phyloP scores from a whole-genome alignment of 352 stramenopile genomes.

The Globisporangium polare region DNA sequence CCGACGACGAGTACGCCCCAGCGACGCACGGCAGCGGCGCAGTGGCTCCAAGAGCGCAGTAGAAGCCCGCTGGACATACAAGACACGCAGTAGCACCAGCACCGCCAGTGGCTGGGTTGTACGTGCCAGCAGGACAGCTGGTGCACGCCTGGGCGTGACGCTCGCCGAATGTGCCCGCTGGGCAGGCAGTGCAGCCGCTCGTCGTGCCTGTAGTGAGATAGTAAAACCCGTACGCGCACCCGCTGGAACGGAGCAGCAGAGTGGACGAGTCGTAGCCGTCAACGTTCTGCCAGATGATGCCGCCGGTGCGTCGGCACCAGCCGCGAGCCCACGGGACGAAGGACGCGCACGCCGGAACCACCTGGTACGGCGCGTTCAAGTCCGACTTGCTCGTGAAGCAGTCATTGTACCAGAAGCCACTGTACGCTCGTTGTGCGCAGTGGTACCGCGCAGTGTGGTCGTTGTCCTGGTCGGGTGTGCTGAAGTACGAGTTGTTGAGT shows the following conservation, averaged over 20 bases:
- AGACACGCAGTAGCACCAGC: slow-evolving; percentile 26
- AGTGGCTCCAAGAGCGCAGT: slow-evolving; percentile 22
- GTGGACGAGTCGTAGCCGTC: slow-evolving; percentile 44
- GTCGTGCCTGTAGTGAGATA: slow-evolving; percentile 8
- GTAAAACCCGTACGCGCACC: slow-evolving; percentile 26
- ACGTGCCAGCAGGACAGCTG: slow-evolving; percentile 40
- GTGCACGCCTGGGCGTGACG: slow-evolving; percentile 26
- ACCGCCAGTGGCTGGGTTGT: slow-evolving; percentile 29
- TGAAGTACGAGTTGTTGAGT: slow-evolving; percentile 61
- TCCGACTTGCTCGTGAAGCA: slow-evolving; percentile 39
- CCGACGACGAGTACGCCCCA: slow-evolving; percentile 33
- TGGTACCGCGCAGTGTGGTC: slow-evolving; percentile 38
- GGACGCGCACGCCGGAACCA: slow-evolving; percentile 33
- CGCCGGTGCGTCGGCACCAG: slow-evolving; percentile 43
- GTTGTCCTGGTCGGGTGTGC: slow-evolving; percentile 51
- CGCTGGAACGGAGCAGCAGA: slow-evolving; percentile 44
- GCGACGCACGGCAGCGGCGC: slow-evolving; percentile 25
- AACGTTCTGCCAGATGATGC: slow-evolving; percentile 49
- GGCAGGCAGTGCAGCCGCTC: slow-evolving; percentile 26
- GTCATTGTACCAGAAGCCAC: slow-evolving; percentile 58
- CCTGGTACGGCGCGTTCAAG: slow-evolving; percentile 47
- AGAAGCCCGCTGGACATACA: slow-evolving; percentile 39
- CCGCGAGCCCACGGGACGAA: slow-evolving; percentile 44
- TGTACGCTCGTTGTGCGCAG: slow-evolving; percentile 40
- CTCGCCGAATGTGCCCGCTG: slow-evolving; percentile 36